Evolutionary conservation across 371 early-diverging fungal species (phyloP).

Genomic region (Circinella minor): DNA sequence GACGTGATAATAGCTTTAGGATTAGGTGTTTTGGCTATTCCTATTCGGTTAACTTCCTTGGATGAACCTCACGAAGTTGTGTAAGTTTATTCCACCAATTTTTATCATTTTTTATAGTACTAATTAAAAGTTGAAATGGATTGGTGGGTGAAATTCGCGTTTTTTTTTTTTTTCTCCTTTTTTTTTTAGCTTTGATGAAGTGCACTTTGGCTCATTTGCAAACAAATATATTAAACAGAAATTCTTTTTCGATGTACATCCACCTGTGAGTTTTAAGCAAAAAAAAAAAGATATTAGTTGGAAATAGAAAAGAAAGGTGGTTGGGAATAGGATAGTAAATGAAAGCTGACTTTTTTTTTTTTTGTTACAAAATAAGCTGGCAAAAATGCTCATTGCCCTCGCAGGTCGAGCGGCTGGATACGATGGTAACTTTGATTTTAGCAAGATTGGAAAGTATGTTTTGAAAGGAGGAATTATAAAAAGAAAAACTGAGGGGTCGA

Average conservation of each 20-base stretch:
- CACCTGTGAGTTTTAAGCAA: slow-evolving; percentile 36
- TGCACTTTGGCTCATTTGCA: slow-evolving; percentile 99
- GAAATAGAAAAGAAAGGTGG: neutral
- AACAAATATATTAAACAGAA: slow-evolving; percentile 88
- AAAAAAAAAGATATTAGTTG: neutral
- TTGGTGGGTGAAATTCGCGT: neutral
- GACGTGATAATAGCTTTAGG: slow-evolving; percentile 4
- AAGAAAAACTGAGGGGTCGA: no score
- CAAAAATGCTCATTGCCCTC: slow-evolving; percentile 91
- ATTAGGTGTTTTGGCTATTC: neutral
- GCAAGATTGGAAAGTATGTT: slow-evolving; percentile 78
- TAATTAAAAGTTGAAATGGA: no score
- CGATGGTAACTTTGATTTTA: slow-evolving; percentile 88
- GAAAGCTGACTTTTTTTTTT: no score
- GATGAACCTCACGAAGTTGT: slow-evolving; percentile 27
- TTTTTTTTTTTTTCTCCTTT: neutral
- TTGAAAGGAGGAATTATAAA: neutral
- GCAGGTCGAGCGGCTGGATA: slow-evolving; percentile 80
- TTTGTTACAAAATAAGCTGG: slow-evolving; percentile 57
- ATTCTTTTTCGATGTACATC: slow-evolving; percentile 97
- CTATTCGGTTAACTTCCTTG: slow-evolving; percentile 2
- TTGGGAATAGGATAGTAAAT: no score
- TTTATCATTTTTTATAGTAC: no score
- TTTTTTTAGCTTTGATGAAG: slow-evolving; percentile 86
- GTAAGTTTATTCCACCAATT: slow-evolving; percentile 16